These are phyloP conservation scores for Neoscytalidium dimidiatum DNA, from an alignment of 2,329 filamentous ascomycete species.

Conservation along the genomic window DNA sequence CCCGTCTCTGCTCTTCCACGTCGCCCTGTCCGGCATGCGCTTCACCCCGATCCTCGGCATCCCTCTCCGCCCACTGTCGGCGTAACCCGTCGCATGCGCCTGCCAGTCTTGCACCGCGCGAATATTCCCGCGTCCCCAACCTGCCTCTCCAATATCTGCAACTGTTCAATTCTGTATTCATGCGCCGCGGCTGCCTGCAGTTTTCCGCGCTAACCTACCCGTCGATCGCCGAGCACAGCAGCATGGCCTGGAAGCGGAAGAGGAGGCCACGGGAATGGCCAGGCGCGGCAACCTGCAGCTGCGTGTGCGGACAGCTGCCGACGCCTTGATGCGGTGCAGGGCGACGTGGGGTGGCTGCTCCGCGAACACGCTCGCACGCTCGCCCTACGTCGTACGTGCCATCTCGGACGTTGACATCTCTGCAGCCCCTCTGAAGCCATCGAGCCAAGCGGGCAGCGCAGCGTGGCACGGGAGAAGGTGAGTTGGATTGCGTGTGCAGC, in stretches of 20 bases:
- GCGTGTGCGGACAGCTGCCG: not conserved
- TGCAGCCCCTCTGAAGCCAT: not conserved
- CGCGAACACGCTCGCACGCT: not conserved
- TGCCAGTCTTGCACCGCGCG: not conserved
- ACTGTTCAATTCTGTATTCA: not conserved
- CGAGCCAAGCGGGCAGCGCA: not conserved
- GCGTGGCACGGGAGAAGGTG: not conserved
- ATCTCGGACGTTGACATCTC: not conserved
- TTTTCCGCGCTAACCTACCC: not conserved
- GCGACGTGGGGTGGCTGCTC: slow-evolving; percentile 11
- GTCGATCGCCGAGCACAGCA: not conserved
- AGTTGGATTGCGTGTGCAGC: not conserved
- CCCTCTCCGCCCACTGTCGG: not conserved
- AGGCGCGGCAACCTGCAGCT: not conserved
- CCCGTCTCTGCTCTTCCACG: not conserved
- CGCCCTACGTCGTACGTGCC: not conserved
- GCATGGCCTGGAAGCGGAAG: not conserved
- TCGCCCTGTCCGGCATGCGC: not conserved
- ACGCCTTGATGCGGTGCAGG: not conserved
- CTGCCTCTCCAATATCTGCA: not conserved
- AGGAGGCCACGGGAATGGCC: not conserved
- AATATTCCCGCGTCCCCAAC: not conserved
- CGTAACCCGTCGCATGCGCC: not conserved
- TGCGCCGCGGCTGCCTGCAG: not conserved
- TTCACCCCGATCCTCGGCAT: not conserved